Base-by-base conservation (phyloP, 306 rosid genomes). In the Casuarina equisetifolia region DNA sequence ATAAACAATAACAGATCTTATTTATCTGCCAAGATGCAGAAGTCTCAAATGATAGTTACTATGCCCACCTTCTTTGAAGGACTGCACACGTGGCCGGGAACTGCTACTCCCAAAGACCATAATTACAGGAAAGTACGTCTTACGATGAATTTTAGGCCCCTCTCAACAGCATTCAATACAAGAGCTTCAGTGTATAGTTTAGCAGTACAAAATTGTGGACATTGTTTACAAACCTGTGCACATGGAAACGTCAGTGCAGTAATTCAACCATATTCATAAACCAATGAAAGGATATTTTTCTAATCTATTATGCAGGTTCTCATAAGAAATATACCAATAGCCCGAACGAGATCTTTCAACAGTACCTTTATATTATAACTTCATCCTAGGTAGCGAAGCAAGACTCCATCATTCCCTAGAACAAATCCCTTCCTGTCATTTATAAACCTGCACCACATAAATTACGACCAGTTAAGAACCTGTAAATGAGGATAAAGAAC, bases 301-400 rank as follows among this genome's bases (percentile, higher is more conserved):
- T 43, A 42, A 63, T 38, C 55, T 13, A 17, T 3, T 8, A 5
- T 55, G 17, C n/a, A 16, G 40, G 13, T 20, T 40, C 10, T n/a
- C 46, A 57, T 72, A 17, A 3, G 16, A 50, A 72, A 25, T 73
- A 32, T 61, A 12, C 42, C 43, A 11, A 12, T 35, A 32, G 35
- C 35, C 11, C 20, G 49, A 38, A 20, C 72, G 12, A 15, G 63
- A 71, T 20, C 32, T 25, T 6, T 5, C 2, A 20, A 46, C 25
- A 51, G 86, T 88, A 89, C 94, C 96, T 55, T 42, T 71, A 69
- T 75, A 79, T 77, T 46, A 72, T 70, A 79, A 57, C 78, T 84
- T 87, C 80, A 92, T 81, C 94, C 97, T 75, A 95, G 99, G 82
- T 92, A 92, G 80, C 97, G 97, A 74, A 95, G 97, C 84, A 95